A percentile compares a stretch with the other conserved stretches of the same genome.
These are phyloP conservation scores for Talaromyces sp. DNA, from an alignment of 2,329 filamentous ascomycete species.

Conservation along the genomic window DNA sequence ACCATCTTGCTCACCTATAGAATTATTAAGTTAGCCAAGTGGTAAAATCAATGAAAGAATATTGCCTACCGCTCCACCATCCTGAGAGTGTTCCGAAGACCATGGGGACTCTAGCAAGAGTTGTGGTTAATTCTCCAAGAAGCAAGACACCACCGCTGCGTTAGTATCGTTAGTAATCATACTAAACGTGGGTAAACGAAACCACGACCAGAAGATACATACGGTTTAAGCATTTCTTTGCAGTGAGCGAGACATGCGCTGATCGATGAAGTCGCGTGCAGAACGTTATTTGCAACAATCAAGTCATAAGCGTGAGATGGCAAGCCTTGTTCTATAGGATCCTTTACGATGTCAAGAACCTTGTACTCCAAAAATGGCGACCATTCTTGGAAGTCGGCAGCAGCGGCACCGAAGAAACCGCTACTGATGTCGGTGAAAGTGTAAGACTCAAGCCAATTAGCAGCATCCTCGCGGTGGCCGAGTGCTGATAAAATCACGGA, in stretches of 20 bases:
- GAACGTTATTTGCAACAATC: not conserved
- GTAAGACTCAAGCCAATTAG: not conserved
- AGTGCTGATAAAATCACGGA: not conserved
- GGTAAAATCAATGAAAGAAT: not conserved
- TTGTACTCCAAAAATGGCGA: not conserved
- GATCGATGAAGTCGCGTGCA: not conserved
- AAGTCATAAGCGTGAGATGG: not conserved
- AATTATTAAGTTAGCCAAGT: not conserved
- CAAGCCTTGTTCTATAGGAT: not conserved
- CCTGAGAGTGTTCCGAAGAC: not conserved
- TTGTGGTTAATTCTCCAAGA: not conserved
- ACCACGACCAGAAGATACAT: not conserved
- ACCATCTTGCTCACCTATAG: not conserved
- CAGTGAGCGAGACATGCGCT: not conserved
- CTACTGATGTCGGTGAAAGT: not conserved
- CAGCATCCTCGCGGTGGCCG: not conserved
- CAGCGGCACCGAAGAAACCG: not conserved
- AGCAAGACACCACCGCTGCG: not conserved
- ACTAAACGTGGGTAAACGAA: not conserved
- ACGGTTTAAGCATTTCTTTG: not conserved
- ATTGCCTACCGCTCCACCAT: not conserved
- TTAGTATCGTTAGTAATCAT: not conserved
- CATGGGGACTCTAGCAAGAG: not conserved
- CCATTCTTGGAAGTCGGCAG: not conserved
- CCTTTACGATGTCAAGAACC: not conserved